These are phyloP conservation scores for Sporothrix schenckii DNA, from an alignment of 2,329 filamentous ascomycete species.

Conservation along the genomic window DNA sequence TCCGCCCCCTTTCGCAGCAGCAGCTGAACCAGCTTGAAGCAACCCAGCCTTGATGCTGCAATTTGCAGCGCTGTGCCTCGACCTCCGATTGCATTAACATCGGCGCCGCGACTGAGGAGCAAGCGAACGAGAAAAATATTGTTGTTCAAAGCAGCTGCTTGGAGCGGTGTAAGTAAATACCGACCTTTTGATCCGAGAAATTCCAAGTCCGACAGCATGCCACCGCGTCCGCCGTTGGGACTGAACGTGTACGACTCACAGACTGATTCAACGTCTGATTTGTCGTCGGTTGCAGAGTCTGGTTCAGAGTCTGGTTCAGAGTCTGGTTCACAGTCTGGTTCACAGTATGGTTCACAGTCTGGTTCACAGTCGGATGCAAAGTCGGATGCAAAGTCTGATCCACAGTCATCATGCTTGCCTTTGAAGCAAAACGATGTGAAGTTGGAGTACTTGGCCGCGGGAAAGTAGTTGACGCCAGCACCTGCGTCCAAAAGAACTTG, in stretches of 20 bases:
- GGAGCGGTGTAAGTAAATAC: neutral
- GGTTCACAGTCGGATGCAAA: too few relatives aligned
- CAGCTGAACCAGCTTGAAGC: slow-evolving; percentile 4
- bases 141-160: slow-evolving; percentile 3
- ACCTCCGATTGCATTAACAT: neutral
- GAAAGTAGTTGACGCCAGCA: slow-evolving; percentile 11
- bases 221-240: too few relatives aligned
- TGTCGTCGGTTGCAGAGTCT: neutral
- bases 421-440: neutral
- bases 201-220: neutral
- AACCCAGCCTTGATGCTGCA: neutral
- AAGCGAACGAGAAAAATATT: neutral
- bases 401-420: neutral
- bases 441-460: neutral
- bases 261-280: too few relatives aligned
- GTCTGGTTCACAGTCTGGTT: too few relatives aligned
- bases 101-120: neutral
- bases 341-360: too few relatives aligned
- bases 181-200: too few relatives aligned
- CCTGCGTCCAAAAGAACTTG: slow-evolving; percentile 18
- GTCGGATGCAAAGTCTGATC: neutral
- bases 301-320: neutral
- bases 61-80: slow-evolving; percentile 7
- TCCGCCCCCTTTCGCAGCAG: neutral
- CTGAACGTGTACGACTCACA: neutral